Evolutionary conservation across 768 basidiomycete species (phyloP).

Genomic region (Auricularia sp.): DNA sequence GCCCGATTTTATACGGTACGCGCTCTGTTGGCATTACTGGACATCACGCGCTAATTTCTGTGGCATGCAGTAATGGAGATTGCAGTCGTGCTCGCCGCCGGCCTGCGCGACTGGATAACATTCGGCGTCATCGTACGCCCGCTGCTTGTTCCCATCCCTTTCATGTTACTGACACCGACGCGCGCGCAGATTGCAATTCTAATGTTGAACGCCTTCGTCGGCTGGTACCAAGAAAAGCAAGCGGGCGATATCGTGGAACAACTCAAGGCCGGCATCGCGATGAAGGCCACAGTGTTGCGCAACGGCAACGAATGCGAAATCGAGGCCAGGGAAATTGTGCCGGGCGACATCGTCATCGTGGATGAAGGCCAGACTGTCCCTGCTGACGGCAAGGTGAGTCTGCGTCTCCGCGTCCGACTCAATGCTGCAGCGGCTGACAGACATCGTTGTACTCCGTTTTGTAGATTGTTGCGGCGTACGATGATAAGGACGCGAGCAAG

Average conservation of each 20-base stretch:
- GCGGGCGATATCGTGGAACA: conserved; percentile 39
- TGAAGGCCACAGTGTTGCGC: conserved; percentile 26
- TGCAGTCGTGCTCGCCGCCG: conserved; percentile 34
- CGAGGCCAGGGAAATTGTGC: conserved; percentile 34
- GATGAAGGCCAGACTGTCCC: conserved; percentile 38
- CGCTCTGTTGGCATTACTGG: too few relatives aligned
- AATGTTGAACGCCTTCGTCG: conserved; percentile 33
- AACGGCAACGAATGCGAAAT: conserved; percentile 32
- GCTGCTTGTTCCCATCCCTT: background rate
- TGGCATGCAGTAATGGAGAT: conserved; percentile 29
- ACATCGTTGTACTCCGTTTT: background rate
- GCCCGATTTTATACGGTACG: conserved; percentile 28
- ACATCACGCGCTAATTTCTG: too few relatives aligned
- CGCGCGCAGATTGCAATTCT: conserved; percentile 26
- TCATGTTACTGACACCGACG: too few relatives aligned
- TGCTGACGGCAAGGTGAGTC: conserved; percentile 29
- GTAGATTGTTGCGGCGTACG: conserved; percentile 31
- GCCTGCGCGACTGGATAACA: conserved; percentile 38
- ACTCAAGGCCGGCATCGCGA: conserved; percentile 38
- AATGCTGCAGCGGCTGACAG: background rate
- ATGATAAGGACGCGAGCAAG: conserved; percentile 25
- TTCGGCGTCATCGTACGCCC: conserved; percentile 36
- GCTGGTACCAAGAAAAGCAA: conserved; percentile 41
- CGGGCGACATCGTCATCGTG: conserved; percentile 33
- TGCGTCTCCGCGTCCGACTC: background rate